phyloP scores from a whole-genome alignment of 805 yeast species.

The Saturnispora diversa region DNA sequence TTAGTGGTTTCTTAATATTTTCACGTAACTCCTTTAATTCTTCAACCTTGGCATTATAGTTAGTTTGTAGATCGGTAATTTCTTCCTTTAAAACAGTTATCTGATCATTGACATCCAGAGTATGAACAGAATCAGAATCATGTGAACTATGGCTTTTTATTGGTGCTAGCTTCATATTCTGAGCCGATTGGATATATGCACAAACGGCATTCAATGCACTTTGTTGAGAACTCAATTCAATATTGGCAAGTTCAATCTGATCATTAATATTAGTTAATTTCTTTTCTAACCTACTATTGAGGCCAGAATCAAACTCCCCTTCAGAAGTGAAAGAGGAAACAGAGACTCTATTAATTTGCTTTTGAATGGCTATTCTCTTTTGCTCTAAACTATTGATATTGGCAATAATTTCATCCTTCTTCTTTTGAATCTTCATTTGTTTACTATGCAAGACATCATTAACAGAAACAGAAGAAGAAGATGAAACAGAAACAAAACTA shows the following conservation, averaged over 20 bases:
- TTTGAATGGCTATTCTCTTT: slow-evolving; percentile 2
- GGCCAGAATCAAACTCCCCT: background rate
- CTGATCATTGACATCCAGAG: slow-evolving; percentile 1
- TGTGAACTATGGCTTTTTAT: slow-evolving; percentile 1
- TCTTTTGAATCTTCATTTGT: slow-evolving; percentile 1
- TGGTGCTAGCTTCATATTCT: slow-evolving; percentile 11
- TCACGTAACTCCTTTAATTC: slow-evolving; percentile 15
- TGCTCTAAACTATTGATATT: background rate
- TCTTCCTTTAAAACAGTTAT: slow-evolving; percentile 10
- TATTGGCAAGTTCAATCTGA: slow-evolving; percentile 12
- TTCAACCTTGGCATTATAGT: slow-evolving; percentile 9
- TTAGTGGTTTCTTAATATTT: slow-evolving; percentile 18
- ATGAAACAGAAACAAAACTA: slow-evolving; percentile 4
- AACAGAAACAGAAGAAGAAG: slow-evolving; percentile 13
- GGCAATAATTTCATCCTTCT: background rate
- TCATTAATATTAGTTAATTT: slow-evolving; percentile 8
- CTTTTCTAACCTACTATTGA: slow-evolving; percentile 3
- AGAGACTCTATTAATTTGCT: slow-evolving; percentile 14
- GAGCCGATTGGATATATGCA: slow-evolving; percentile 14
- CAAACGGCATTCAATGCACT: slow-evolving; percentile 15
- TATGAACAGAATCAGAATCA: background rate
- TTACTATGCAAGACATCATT: slow-evolving; percentile 12
- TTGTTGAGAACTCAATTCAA: slow-evolving; percentile 13
- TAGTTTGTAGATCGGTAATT: slow-evolving; percentile 5
- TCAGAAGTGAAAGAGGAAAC: slow-evolving; percentile 10